Base-by-base conservation (phyloP, 148 eudicot species). In the Limonium bicolor region DNA sequence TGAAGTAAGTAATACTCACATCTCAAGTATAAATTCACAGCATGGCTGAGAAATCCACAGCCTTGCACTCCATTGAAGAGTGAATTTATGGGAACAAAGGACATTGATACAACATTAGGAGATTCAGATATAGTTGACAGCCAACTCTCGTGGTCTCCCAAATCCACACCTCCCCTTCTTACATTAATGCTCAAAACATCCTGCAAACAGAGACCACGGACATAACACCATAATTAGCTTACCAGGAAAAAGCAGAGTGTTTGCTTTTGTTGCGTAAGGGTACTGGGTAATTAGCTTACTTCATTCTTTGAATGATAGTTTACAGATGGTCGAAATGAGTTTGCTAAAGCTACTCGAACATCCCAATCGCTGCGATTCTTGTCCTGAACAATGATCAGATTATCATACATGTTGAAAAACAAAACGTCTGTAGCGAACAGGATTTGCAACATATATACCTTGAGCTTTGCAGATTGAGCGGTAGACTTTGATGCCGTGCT, bases 31-130 rank as follows among this genome's bases (percentile, higher is more conserved):
- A 88, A 72, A 68, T 88, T 88, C 31, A 83, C 78, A n/a, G 97
- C 97, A 55, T 88, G 94, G 61, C 79, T 80, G 42, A 88, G 71
- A 58, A 88, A 88, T 45, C 94, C 97, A 67, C 97, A 77, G 40
- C 97, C 94, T 30, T 69, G 80, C 27, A 84, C 74, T 11, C 97
- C 97, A 62, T 64, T 68, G 25, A 90, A 59, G 43, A 90, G 82
- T 16, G 97, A 72, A 26, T 72, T 71, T 41, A 90, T 77, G 46
- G 95, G 97, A 47, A 84, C 97, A 64, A 80, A 80, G 28, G 95
- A 72, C 95, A 90, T 84, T 17, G 92, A 84, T 63, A 80, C 65
- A 27, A 70, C 93, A 60, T 75, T 84, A 0, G 97, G 97, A 36
- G 73, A 64, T 47, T 74, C 73, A 34, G 87, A 50, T 60, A 90